Base-by-base conservation (phyloP, 2,329 filamentous ascomycete genomes). In the Trichoderma sp. region DNA sequence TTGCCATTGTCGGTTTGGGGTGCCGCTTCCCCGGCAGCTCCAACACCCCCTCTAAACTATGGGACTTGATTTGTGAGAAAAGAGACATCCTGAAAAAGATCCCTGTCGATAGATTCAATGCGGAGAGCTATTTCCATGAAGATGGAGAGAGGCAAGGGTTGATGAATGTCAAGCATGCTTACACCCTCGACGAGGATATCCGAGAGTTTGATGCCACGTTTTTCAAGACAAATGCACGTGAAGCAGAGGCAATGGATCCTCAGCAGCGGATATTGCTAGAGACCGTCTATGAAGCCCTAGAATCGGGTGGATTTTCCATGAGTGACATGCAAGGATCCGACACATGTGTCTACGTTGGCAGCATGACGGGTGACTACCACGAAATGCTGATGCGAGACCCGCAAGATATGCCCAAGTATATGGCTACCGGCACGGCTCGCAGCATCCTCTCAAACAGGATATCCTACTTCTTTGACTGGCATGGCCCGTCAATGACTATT, bases 241-340 rank as follows among this genome's bases (percentile, higher is more conserved):
- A 85, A 72, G 81, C 81, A n/a, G 76, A 77, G 62, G 76, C 75
- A 28, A 79, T 84, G 72, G 84, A 85, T 61, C 84, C 84, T 0
- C 82, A 84, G 73, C 82, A 84, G 71, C 77, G 83, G 2, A 77
- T 81, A 32, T 74, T 82, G 15, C 77, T 83, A 4, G 81, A 85
- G 62, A 78, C 82, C 0, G 77, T 78, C 6, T 84, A 81, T 62
- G 82, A 85, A 70, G 80, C 82, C 1, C 71, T 88, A 0, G 80
- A 80, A 30, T 76, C 75, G 11, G 79, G 78, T 0, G 82, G 82
- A 23, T 55, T 80, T 0, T 71, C 78, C 1, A 71, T 83, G 6
- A 76, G 81, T 2, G 34, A 73, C 3, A 68, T 81, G 15, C 63
- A 58, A 1, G 75, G 75, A 1, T 47, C 64, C 1, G 50, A 71